These are phyloP conservation scores for Filosporella fistucella DNA, from an alignment of 495 filamentous ascomycete genomes.

Conservation along the genomic window DNA sequence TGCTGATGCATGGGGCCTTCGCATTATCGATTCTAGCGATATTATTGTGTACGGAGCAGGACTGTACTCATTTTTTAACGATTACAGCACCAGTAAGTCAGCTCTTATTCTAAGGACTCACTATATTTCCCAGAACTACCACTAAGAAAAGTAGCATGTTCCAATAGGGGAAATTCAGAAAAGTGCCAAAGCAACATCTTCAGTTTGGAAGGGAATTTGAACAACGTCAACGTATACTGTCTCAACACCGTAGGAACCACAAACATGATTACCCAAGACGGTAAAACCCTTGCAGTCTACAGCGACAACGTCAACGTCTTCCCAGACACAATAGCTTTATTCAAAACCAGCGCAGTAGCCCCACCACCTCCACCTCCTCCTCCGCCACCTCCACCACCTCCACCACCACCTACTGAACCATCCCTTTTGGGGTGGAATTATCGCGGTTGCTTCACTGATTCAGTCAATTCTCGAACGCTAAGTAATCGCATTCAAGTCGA, in stretches of 20 bases:
- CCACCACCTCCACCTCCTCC: not conserved
- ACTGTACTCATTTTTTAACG: constrained; percentile 72
- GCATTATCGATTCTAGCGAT: constrained; percentile 52
- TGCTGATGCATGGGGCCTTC: constrained; percentile 59
- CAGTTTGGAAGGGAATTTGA: constrained; percentile 33
- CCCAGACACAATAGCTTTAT: constrained; percentile 38
- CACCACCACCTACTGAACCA: not conserved
- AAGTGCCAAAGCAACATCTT: constrained; percentile 53
- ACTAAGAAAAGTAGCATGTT: constrained; percentile 8
- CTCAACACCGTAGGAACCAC: constrained; percentile 49
- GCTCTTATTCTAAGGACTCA: not conserved
- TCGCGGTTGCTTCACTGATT: constrained; percentile 14
- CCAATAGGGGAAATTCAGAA: constrained; percentile 29
- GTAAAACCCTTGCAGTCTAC: constrained; percentile 19
- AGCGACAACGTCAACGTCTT: constrained; percentile 43
- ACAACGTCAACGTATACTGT: constrained; percentile 46
- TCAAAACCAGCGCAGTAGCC: constrained; percentile 27
- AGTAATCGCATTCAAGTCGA: constrained; percentile 2
- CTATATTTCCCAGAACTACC: not conserved
- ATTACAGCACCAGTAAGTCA: constrained; percentile 32
- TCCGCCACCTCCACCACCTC: not conserved
- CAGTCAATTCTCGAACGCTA: constrained; percentile 13
- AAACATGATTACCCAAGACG: constrained; percentile 34
- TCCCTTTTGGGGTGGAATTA: constrained; percentile 2
- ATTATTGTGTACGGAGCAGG: constrained; percentile 68